Evolutionary conservation across 148 eudicot species (phyloP).

Genomic region (Silene latifolia): DNA sequence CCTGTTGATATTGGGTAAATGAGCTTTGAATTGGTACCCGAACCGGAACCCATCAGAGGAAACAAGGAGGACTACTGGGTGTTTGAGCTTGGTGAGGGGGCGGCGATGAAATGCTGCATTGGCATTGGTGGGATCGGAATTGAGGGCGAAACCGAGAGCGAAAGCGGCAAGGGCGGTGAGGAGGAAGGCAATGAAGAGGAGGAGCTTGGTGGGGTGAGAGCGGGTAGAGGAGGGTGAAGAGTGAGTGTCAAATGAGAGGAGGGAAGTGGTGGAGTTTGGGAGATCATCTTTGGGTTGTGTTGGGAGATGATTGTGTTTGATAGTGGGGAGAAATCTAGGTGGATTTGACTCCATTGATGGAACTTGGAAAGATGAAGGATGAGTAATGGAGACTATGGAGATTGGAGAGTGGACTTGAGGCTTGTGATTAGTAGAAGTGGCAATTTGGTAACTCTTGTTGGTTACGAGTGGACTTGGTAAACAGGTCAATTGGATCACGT

Average conservation of each 20-base stretch:
- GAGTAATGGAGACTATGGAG: neutral
- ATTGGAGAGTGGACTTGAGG: neutral
- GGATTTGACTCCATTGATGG: constrained; percentile 28
- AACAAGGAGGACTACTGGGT: constrained; percentile 56
- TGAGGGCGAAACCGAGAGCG: constrained; percentile 29
- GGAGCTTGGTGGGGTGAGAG: constrained; percentile 15
- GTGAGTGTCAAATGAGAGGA: constrained; percentile 42
- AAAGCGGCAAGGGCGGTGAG: constrained; percentile 29
- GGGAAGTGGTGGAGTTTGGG: constrained; percentile 38
- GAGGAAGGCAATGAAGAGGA: constrained; percentile 37
- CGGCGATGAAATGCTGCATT: constrained; percentile 32
- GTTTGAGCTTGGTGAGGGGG: constrained; percentile 41
- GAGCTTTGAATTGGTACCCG: constrained; percentile 78
- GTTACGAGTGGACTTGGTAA: no score
- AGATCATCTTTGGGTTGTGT: constrained; percentile 30
- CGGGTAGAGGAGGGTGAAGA: constrained; percentile 6
- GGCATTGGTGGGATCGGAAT: constrained; percentile 29
- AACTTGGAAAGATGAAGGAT: neutral
- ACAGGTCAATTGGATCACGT: neutral
- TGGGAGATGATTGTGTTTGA: constrained; percentile 18
- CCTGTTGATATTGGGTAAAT: constrained; percentile 56
- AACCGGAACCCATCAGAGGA: constrained; percentile 92
- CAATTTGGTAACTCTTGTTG: no score
- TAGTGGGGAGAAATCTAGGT: neutral
- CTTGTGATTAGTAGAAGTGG: neutral